phyloP scores from a whole-genome alignment of 345 rosid genomes.

The Nephelium lappaceum region DNA sequence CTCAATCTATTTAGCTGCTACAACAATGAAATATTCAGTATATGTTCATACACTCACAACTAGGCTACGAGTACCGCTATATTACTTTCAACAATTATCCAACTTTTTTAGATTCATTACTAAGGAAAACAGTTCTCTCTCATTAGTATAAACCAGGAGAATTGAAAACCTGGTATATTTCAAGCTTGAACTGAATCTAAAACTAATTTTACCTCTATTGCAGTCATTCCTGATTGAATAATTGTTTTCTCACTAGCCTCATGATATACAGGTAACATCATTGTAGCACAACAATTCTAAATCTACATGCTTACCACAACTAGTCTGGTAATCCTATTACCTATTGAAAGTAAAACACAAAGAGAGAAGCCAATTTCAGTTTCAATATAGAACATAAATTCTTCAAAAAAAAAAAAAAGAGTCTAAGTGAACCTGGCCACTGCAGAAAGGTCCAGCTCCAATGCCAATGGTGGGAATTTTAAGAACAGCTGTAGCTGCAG shows the following conservation, averaged over 20 bases:
- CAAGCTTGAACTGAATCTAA: too few species aligned
- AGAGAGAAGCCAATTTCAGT: not conserved
- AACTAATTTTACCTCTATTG: too few species aligned
- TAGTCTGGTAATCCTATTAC: too few species aligned
- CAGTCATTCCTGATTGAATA: too few species aligned
- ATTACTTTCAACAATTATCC: too few species aligned
- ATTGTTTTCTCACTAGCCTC: not conserved
- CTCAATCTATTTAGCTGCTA: too few species aligned
- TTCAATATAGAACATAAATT: not conserved
- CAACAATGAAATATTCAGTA: too few species aligned
- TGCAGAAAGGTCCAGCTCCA: conserved; percentile 95
- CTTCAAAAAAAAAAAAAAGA: not conserved
- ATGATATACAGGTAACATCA: not conserved
- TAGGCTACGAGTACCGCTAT: too few species aligned
- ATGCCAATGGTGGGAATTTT: conserved; percentile 91
- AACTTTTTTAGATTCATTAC: not conserved
- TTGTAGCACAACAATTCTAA: not conserved
- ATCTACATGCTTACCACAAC: not conserved
- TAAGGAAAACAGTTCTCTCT: too few species aligned
- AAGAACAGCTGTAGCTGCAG: conserved; percentile 88
- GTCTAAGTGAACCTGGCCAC: conserved; percentile 70
- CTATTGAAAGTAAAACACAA: not conserved
- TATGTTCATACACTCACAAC: too few species aligned
- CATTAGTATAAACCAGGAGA: too few species aligned
- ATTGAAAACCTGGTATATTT: too few species aligned